Evolutionary conservation across 2,329 filamentous ascomycete genomes (phyloP).

Genomic region (Botryotinia narcissicola): DNA sequence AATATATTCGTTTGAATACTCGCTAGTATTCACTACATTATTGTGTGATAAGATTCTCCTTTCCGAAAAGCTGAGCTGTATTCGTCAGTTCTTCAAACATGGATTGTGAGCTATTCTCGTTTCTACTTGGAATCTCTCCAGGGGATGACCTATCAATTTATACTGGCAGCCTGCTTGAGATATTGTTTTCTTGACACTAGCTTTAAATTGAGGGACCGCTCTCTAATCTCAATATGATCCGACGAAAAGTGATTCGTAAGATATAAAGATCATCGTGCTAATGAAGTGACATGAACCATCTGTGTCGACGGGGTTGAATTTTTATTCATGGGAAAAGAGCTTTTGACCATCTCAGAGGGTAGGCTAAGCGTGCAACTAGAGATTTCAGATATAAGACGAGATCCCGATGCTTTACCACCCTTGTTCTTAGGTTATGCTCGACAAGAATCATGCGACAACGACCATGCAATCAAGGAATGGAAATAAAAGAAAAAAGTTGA

Average conservation of each 20-base stretch:
- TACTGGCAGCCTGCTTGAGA: not conserved
- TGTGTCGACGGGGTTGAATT: too few species aligned
- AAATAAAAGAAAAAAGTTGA: not conserved
- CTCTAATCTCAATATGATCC: not conserved
- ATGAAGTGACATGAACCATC: not conserved
- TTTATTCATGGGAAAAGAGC: not conserved
- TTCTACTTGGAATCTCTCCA: not conserved
- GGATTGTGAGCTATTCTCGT: not conserved
- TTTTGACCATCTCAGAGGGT: not conserved
- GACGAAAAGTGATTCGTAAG: not conserved
- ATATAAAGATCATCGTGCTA: not conserved
- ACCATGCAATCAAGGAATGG: not conserved
- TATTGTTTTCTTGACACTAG: not conserved
- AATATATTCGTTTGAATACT: not conserved
- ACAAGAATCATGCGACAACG: not conserved
- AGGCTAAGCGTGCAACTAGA: not conserved
- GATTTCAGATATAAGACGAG: not conserved
- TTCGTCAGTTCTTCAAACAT: fast-evolving
- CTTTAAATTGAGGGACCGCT: not conserved
- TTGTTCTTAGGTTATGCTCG: not conserved
- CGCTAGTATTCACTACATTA: not conserved
- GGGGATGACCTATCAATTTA: not conserved
- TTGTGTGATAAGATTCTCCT: not conserved
- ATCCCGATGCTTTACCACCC: fast-evolving
- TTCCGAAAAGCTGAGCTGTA: not conserved